A percentile compares a stretch with the other conserved stretches of the same genome.
These are phyloP conservation scores for Cymodocea nodosa DNA, from an alignment of 116 monocot genomes.

Conservation along the genomic window DNA sequence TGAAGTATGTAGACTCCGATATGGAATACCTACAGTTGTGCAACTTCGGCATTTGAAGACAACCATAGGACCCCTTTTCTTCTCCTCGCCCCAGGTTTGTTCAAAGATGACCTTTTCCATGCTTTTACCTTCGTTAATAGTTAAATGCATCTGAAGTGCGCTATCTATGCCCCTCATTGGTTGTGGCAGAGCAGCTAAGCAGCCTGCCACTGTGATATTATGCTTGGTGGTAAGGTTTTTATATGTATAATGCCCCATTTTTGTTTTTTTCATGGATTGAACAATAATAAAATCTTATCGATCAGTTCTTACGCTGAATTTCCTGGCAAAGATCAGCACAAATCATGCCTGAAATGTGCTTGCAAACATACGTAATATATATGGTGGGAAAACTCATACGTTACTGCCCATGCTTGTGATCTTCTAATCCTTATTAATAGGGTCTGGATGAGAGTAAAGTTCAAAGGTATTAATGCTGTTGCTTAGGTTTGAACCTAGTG, in stretches of 20 bases:
- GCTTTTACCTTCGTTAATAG: neutral
- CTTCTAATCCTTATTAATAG: too few relatives aligned
- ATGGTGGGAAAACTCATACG: too few relatives aligned
- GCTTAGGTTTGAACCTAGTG: too few relatives aligned
- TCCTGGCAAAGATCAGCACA: too few relatives aligned
- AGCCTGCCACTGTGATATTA: neutral
- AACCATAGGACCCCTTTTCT: neutral
- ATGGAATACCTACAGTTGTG: slow-evolving; percentile 90
- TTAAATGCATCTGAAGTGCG: neutral
- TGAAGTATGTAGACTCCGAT: slow-evolving; percentile 86
- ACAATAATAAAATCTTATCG: neutral
- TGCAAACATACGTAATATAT: too few relatives aligned
- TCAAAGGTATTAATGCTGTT: too few relatives aligned
- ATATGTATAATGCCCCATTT: neutral
- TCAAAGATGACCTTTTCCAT: neutral
- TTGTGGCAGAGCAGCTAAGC: slow-evolving; percentile 10
- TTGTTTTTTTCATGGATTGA: neutral
- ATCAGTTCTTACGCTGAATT: too few relatives aligned
- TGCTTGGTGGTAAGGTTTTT: slow-evolving; percentile 1
- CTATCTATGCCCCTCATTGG: neutral
- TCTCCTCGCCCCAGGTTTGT: neutral
- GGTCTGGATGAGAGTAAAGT: too few relatives aligned
- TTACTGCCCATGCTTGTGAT: too few relatives aligned
- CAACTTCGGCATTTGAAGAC: slow-evolving; percentile 73
- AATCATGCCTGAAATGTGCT: too few relatives aligned